A percentile compares a stretch with the other conserved stretches of the same genome.
Evolutionary conservation across 2,329 filamentous ascomycete genomes (phyloP).

Genomic region (Trichoderma sp.): DNA sequence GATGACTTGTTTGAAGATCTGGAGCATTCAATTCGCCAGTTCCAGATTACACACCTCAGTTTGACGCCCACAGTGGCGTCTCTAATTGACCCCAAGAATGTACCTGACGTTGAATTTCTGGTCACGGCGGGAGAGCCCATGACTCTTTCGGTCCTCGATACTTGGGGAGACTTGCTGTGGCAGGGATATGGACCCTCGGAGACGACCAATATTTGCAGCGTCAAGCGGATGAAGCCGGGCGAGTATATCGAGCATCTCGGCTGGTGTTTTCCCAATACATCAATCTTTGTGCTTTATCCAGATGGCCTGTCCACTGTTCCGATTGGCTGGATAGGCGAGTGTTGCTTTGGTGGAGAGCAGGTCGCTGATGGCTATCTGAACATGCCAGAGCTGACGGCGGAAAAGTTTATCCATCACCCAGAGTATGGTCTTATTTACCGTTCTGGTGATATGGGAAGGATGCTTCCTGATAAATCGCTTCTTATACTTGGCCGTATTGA

Average conservation of each 20-base stretch:
- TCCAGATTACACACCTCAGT: slow-evolving; percentile 76
- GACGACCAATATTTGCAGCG: slow-evolving; percentile 84
- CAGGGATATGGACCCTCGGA: slow-evolving; percentile 86
- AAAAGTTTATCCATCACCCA: slow-evolving; percentile 70
- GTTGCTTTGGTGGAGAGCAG: slow-evolving; percentile 86
- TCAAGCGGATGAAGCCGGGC: slow-evolving; percentile 59
- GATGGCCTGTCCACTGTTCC: slow-evolving; percentile 58
- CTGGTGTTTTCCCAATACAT: slow-evolving; percentile 71
- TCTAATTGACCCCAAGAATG: slow-evolving; percentile 66
- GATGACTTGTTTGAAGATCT: slow-evolving; percentile 74
- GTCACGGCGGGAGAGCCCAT: slow-evolving; percentile 82
- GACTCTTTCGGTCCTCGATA: slow-evolving; percentile 67
- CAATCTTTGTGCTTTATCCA: slow-evolving; percentile 62
- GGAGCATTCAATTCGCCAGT: slow-evolving; percentile 62
- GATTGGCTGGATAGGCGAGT: slow-evolving; percentile 72
- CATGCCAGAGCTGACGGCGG: slow-evolving; percentile 59
- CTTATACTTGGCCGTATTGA: slow-evolving; percentile 73
- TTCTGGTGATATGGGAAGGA: slow-evolving; percentile 78
- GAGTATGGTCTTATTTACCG: slow-evolving; percentile 73
- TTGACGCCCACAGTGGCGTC: slow-evolving; percentile 84
- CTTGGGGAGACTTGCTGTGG: slow-evolving; percentile 71
- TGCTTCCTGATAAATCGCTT: slow-evolving; percentile 75
- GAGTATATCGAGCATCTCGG: slow-evolving; percentile 78
- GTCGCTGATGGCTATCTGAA: slow-evolving; percentile 75
- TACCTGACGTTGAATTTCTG: slow-evolving; percentile 72